phyloP scores from a whole-genome alignment of 192 early-diverging fungal genomes.

The Umbelopsis sp. region DNA sequence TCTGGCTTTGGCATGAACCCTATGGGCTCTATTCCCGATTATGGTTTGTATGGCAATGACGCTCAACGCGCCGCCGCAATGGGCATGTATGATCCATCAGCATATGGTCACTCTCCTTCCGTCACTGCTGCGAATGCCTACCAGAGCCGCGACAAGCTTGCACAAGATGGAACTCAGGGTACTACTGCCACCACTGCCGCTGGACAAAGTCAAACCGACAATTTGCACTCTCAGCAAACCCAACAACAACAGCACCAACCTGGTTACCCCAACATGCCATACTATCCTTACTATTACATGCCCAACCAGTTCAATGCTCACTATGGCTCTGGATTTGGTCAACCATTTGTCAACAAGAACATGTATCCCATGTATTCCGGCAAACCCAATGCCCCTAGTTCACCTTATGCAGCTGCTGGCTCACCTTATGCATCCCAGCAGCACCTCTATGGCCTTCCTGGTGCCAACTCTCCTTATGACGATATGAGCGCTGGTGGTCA shows the following conservation, averaged over 20 bases:
- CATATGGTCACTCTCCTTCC: conserved; percentile 60
- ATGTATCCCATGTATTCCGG: conserved; percentile 83
- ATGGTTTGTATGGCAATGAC: conserved; percentile 65
- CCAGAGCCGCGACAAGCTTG: conserved; percentile 56
- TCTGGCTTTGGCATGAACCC: conserved; percentile 59
- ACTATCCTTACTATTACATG: conserved; percentile 83
- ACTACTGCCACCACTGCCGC: conserved; percentile 29
- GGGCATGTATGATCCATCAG: conserved; percentile 50
- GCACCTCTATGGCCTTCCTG: conserved; percentile 30
- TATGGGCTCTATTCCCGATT: conserved; percentile 52
- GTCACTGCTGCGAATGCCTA: conserved; percentile 54
- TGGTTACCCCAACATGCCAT: conserved; percentile 67
- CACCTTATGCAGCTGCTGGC: conserved; percentile 39
- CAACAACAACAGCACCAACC: conserved; percentile 54
- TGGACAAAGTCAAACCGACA: conserved; percentile 34
- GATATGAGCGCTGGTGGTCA: conserved; percentile 38
- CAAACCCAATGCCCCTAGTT: conserved; percentile 44
- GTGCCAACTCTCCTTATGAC: conserved; percentile 38
- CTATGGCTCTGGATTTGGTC: conserved; percentile 83
- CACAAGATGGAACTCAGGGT: conserved; percentile 40
- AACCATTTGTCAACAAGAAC: conserved; percentile 88
- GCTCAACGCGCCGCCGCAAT: conserved; percentile 57
- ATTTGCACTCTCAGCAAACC: conserved; percentile 21
- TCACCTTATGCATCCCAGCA: conserved; percentile 44
- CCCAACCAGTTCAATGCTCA: conserved; percentile 83